Percentiles rank a stretch among this genome's conserved stretches.
Evolutionary conservation across 2,329 filamentous ascomycete genomes (phyloP).

Genomic region (Trichoderma simmonsii): DNA sequence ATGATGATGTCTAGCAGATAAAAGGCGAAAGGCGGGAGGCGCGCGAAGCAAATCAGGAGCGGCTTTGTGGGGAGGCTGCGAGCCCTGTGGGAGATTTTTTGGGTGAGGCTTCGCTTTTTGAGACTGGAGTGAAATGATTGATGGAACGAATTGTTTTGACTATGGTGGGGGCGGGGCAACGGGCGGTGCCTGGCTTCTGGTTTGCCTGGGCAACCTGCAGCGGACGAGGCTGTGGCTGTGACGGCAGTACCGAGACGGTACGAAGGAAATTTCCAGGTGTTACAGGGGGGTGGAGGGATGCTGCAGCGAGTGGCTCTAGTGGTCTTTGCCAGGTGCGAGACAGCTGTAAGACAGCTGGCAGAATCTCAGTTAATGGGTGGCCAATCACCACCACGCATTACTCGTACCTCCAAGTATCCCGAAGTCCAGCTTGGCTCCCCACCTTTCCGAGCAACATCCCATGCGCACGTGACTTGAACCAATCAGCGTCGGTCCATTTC

Average conservation of each 20-base stretch:
- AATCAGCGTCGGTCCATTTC: slow-evolving; percentile 45
- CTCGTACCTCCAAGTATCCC: background rate
- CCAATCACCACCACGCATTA: background rate
- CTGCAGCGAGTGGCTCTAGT: background rate
- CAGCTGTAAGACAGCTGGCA: background rate
- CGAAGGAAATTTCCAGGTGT: background rate
- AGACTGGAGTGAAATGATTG: slow-evolving; percentile 6
- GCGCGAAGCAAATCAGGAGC: background rate
- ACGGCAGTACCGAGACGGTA: background rate
- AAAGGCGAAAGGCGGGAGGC: background rate
- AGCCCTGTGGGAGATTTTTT: slow-evolving; percentile 7
- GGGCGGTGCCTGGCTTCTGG: slow-evolving; percentile 1
- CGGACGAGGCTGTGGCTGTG: background rate
- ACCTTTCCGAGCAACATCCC: slow-evolving; percentile 15
- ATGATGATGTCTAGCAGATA: background rate
- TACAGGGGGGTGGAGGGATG: background rate
- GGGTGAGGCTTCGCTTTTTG: slow-evolving; percentile 1
- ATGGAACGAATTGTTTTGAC: slow-evolving; percentile 9
- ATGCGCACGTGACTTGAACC: slow-evolving; percentile 36
- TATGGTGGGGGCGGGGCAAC: slow-evolving; percentile 33
- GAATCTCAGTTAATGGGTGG: background rate
- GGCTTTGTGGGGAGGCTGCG: slow-evolving; percentile 16
- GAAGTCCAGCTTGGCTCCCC: background rate
- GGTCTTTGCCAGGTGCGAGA: background rate
- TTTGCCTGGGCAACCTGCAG: slow-evolving; percentile 24